Base-by-base conservation (phyloP, 2,329 filamentous ascomycete species). In the Emydomyces testavorans region DNA sequence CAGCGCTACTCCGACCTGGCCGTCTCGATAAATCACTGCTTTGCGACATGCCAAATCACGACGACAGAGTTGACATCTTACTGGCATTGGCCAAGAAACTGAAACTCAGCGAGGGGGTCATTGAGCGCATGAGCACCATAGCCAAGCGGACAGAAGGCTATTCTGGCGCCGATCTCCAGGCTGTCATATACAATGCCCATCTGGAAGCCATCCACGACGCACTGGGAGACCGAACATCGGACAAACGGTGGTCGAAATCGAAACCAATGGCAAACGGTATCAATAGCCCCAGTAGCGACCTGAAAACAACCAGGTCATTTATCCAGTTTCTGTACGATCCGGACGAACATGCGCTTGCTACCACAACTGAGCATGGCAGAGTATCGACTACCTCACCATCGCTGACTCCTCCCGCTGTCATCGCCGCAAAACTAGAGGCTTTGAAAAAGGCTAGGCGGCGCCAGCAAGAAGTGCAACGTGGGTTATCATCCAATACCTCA, bases 201-300 rank as follows among this genome's bases (percentile, higher is more conserved):
- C 76, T 98, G 4, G 90, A 96, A 68, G 92, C 92, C 23, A 95
- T 98, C 54, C 92, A 98, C 62, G 89, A 95, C 56, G 80, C 93
- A 2, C 76, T 98, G 0, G 82, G 79, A 46, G 78, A 82, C 58
- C 58, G 56, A 26, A 56, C 60, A 6, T 49, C 59, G 0, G 71
- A 79, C 24, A 71, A 76, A 51, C 40, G 50, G 40, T 57, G 38
- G 52, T 56, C 34, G 53, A 65, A 58, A 54, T 53, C 21, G 52
- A 62, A 36, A 60, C 60, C 48, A 55, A 43, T 35, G 15, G 28
- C 47, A 38, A 61, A 64, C 21, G 54, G 51, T 13, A 50, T 53
- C 5, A 56, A 54, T 34, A 29, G 36, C 6, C 21, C 39, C n/a
- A 31, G 13, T 5, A 34, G 11, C 8, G 55, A 53, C 6, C 52